These are phyloP conservation scores for Aspergillus asperescens DNA, from an alignment of 495 filamentous ascomycete genomes.

Conservation along the genomic window DNA sequence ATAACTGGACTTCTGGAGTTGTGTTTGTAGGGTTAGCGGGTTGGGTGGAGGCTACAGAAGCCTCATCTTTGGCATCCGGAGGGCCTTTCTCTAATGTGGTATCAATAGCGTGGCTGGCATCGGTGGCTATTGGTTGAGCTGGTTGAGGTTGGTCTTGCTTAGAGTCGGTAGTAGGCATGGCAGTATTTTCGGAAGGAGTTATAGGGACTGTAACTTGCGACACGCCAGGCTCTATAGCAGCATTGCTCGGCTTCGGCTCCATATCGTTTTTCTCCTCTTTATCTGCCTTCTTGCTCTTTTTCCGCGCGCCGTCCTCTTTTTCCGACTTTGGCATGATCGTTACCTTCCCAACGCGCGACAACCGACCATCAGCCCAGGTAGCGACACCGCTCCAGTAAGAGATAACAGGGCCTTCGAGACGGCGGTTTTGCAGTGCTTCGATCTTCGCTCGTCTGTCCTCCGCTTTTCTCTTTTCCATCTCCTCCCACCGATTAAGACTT, in stretches of 20 bases:
- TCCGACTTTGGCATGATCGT: conserved; percentile 49
- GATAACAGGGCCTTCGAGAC: conserved; percentile 82
- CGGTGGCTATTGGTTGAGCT: background rate
- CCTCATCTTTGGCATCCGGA: background rate
- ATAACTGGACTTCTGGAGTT: conserved; percentile 12
- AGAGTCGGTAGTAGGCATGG: conserved; percentile 8
- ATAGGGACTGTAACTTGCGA: conserved; percentile 6
- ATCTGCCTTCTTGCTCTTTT: conserved; percentile 33
- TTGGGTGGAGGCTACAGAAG: background rate
- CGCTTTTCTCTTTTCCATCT: conserved; percentile 76
- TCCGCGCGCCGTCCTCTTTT: conserved; percentile 31
- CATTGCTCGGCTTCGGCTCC: conserved; percentile 22
- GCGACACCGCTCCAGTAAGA: conserved; percentile 89
- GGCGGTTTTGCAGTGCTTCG: conserved; percentile 77
- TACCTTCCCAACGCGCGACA: conserved; percentile 67
- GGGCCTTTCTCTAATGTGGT: background rate
- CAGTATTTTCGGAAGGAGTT: background rate
- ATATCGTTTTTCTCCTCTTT: conserved; percentile 29
- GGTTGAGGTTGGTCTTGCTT: conserved; percentile 9
- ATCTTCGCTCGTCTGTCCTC: conserved; percentile 77
- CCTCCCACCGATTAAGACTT: conserved; percentile 91
- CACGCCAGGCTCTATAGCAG: conserved; percentile 15
- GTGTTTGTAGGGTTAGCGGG: background rate
- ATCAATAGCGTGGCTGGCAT: background rate
- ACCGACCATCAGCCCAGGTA: conserved; percentile 67